These are phyloP conservation scores for Naganishia onofrii DNA, from an alignment of 768 basidiomycete genomes.

Conservation along the genomic window DNA sequence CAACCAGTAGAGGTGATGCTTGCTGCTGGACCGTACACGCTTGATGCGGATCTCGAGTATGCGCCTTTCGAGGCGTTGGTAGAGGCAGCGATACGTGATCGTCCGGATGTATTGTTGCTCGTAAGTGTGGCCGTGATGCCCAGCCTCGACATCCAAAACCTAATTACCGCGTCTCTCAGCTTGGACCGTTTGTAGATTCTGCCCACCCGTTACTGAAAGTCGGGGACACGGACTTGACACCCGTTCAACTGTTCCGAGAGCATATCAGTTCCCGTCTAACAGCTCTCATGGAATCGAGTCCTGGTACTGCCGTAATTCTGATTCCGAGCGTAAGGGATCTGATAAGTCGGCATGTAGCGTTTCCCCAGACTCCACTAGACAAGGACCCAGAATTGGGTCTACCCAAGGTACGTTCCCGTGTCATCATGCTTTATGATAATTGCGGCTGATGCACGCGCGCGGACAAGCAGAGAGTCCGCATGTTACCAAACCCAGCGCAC, in stretches of 20 bases:
- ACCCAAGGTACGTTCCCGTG: conserved; percentile 48
- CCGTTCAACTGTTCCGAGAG: conserved; percentile 65
- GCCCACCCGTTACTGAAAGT: conserved; percentile 69
- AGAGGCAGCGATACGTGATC: conserved; percentile 61
- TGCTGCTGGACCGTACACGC: conserved; percentile 82
- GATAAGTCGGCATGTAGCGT: conserved; percentile 72
- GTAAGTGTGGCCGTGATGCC: conserved; percentile 54
- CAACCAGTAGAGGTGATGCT: conserved; percentile 65
- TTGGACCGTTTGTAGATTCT: conserved; percentile 86
- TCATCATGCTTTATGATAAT: too few relatives aligned
- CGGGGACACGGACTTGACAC: conserved; percentile 69
- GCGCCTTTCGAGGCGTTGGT: conserved; percentile 68
- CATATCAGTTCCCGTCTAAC: conserved; percentile 63
- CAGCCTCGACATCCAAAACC: conserved; percentile 29
- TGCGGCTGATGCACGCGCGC: too few relatives aligned
- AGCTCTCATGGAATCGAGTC: conserved; percentile 62
- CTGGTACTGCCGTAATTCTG: conserved; percentile 70
- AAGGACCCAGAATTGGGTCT: conserved; percentile 46
- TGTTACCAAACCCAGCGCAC: conserved; percentile 80
- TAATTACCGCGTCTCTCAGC: conserved; percentile 55
- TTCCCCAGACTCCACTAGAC: conserved; percentile 65
- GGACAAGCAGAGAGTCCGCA: conserved; percentile 71
- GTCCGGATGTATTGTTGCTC: conserved; percentile 74
- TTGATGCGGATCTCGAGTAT: conserved; percentile 72
- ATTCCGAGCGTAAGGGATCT: conserved; percentile 81